phyloP scores from a whole-genome alignment of 2,329 filamentous ascomycete species.

The Boeremia lycopersici region DNA sequence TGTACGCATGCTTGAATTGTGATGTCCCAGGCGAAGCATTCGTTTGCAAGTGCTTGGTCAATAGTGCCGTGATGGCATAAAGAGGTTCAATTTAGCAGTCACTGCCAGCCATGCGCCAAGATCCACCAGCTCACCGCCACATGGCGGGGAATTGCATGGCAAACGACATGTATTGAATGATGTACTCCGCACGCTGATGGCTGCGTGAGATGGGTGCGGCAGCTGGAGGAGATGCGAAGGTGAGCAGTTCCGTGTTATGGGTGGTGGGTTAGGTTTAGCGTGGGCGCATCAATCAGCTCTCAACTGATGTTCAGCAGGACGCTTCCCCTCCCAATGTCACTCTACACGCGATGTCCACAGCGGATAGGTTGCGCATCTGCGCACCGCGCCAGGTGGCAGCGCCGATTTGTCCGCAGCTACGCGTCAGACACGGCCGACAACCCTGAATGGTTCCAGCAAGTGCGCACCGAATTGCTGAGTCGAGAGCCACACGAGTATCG shows the following conservation, averaged over 20 bases:
- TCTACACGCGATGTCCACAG: constrained; percentile 21
- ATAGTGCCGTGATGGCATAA: not conserved
- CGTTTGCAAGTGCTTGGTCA: not conserved
- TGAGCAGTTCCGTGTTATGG: constrained; percentile 3
- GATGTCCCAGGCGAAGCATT: not conserved
- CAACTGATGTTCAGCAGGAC: not conserved
- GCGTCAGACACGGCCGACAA: constrained; percentile 14
- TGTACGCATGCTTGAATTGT: not conserved
- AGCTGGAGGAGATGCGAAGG: not conserved
- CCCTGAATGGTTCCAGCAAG: constrained; percentile 33
- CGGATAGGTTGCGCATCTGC: constrained; percentile 16
- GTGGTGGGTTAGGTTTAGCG: constrained; percentile 17
- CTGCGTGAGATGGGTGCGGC: not conserved
- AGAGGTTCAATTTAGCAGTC: not conserved
- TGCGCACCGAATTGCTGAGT: constrained; percentile 50
- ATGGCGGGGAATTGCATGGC: not conserved
- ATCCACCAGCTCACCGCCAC: constrained; percentile 14
- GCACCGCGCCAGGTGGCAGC: constrained; percentile 24
- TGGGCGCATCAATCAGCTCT: constrained; percentile 1
- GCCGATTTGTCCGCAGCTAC: constrained; percentile 21
- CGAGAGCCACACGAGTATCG: constrained; percentile 57
- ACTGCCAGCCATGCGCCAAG: constrained; percentile 4
- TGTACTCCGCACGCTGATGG: not conserved
- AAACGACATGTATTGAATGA: not conserved
- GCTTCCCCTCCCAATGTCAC: constrained; percentile 24